These are phyloP conservation scores for Phytophthora pisi DNA, from an alignment of 352 stramenopile species.

Conservation along the genomic window DNA sequence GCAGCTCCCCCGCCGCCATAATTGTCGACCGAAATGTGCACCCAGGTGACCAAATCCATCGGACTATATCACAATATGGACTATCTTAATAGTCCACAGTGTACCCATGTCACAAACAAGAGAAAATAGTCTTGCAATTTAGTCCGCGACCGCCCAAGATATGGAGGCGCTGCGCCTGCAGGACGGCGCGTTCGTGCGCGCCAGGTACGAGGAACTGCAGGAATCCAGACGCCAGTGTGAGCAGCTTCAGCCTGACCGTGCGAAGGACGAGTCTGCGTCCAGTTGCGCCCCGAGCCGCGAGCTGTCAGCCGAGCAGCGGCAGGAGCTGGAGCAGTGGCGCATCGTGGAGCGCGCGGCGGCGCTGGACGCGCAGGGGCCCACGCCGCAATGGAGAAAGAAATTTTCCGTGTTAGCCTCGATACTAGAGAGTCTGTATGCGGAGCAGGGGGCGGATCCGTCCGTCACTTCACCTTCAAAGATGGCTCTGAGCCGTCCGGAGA, in stretches of 20 bases:
- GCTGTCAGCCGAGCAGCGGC: conserved; percentile 7
- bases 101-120: not conserved
- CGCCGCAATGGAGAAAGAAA: conserved; percentile 44
- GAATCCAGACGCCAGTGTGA: conserved; percentile 10
- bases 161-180: conserved; percentile 71
- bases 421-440: conserved; percentile 35
- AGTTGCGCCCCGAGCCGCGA: conserved; percentile 4
- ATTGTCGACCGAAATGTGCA: conserved; percentile 1
- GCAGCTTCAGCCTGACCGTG: not conserved
- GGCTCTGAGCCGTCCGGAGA: conserved; percentile 11
- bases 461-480: conserved; percentile 26
- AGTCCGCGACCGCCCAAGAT: not conserved
- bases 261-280: not conserved
- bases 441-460: conserved; percentile 6
- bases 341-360: conserved; percentile 28
- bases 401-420: conserved; percentile 41
- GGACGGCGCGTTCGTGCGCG: conserved; percentile 52
- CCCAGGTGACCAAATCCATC: not conserved
- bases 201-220: conserved; percentile 53
- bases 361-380: conserved; percentile 35
- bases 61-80: not conserved
- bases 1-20: conserved; percentile 37
- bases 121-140: not conserved
- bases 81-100: not conserved
- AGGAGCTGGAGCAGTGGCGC: conserved; percentile 17